Conservation (phyloP, 768 basidiomycete species). For the Naganishia antarctica region DNA sequence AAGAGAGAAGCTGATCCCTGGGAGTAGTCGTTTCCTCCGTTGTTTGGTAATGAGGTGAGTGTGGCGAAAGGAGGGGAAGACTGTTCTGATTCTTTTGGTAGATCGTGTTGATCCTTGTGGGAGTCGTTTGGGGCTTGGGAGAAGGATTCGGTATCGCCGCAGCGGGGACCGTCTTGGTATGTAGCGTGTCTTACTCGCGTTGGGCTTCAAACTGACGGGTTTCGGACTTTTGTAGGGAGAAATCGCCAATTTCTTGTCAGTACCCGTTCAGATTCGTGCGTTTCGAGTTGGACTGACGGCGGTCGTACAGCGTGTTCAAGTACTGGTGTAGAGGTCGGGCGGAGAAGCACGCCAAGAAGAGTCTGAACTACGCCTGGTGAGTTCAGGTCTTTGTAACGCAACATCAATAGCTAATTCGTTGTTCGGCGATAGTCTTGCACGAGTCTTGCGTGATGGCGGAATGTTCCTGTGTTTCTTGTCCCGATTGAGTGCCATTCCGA, state of each 20-base stretch:
- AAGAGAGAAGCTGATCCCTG: too few relatives aligned
- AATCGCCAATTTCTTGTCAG: conserved; percentile 79
- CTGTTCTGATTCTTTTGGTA: background rate
- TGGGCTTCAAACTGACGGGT: too few relatives aligned
- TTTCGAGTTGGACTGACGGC: too few relatives aligned
- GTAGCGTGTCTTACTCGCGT: too few relatives aligned
- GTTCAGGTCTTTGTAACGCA: conserved; percentile 34
- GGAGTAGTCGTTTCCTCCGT: conserved; percentile 62
- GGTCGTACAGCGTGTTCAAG: conserved; percentile 20
- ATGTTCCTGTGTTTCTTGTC: conserved; percentile 56
- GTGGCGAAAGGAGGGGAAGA: too few relatives aligned
- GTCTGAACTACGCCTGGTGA: conserved; percentile 55
- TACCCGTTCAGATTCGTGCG: too few relatives aligned
- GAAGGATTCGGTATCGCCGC: conserved; percentile 71
- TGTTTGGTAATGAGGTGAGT: conserved; percentile 71
- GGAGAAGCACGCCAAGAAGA: conserved; percentile 62
- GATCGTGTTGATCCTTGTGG: conserved; percentile 80
- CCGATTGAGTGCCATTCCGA: conserved; percentile 30
- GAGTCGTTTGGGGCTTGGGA: conserved; percentile 85
- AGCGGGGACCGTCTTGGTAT: conserved; percentile 58
- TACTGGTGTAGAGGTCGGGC: conserved; percentile 71
- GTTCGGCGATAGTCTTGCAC: background rate
- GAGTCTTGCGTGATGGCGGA: conserved; percentile 61
- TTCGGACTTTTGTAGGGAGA: too few relatives aligned
- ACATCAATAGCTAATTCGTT: conserved; percentile 9